Conservation (phyloP, 2,329 filamentous ascomycete species). For the Aspergillus carbonarius region DNA sequence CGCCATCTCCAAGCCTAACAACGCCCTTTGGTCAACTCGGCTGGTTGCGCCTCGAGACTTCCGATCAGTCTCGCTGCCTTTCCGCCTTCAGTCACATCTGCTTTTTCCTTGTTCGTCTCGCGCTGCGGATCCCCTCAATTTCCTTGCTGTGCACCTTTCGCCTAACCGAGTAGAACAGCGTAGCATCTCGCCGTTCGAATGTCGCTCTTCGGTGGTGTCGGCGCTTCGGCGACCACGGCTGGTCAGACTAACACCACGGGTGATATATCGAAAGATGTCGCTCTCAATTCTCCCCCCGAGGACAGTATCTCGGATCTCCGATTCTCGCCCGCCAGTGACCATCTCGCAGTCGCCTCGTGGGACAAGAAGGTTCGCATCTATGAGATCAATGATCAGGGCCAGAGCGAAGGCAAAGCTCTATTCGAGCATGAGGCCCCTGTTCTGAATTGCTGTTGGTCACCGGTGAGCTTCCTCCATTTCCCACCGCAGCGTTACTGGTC, state of each 20-base stretch:
- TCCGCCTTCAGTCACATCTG: background rate
- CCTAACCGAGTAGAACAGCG: background rate
- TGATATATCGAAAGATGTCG: conserved; percentile 86
- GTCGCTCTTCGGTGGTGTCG: conserved; percentile 54
- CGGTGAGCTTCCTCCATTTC: conserved; percentile 56
- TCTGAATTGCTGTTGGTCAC: conserved; percentile 81
- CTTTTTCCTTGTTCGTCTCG: conserved; percentile 8
- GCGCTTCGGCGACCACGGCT: conserved; percentile 52
- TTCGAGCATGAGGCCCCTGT: conserved; percentile 87
- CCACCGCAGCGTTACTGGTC: background rate
- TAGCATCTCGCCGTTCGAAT: conserved; percentile 29
- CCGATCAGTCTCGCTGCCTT: background rate
- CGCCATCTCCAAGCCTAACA: background rate
- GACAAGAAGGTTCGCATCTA: conserved; percentile 98
- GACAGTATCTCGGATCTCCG: conserved; percentile 86
- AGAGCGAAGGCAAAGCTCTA: conserved; percentile 78
- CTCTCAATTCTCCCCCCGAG: conserved; percentile 73
- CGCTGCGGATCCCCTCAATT: background rate
- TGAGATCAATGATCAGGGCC: conserved; percentile 75
- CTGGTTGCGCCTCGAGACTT: background rate
- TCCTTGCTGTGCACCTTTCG: background rate
- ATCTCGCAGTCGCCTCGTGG: conserved; percentile 90
- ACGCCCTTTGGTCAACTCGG: background rate
- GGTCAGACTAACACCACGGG: conserved; percentile 70
- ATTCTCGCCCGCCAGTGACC: conserved; percentile 75